Evolutionary conservation across 139 green algal species (phyloP), one percentile per base, ranked within the genome.

Genomic region (Eudorina sp.): DNA sequence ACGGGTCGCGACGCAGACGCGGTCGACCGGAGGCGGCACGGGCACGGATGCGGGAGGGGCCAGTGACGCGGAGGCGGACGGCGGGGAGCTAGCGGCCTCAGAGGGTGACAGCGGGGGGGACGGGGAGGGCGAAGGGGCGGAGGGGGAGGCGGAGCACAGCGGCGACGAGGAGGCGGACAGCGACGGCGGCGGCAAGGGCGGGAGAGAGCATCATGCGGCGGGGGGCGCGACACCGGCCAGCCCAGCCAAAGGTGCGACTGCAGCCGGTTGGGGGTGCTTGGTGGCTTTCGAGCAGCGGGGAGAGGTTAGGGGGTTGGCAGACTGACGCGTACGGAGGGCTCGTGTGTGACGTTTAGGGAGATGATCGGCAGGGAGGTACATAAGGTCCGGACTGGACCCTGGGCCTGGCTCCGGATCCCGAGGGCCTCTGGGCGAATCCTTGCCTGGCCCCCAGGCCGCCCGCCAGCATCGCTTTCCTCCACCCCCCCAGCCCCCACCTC

Each of bases 121-220:
- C 43, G 70, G 41, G 41, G 70, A 79, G 21, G 43, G 27, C 25
- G 23, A 41, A 21, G 43, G 38, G 13, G 69, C 29, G 4, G 69
- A 53, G n/a, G 9, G 72, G 46, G 46, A 81, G 43, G 43, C n/a
- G 21, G 72, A 46, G 74, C 27, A 64, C n/a, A 64, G 45, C n/a
- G 73, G 25, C 25, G 70, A 79, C 21, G 70, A 81, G 45, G 73
- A 23, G 8, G 68, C 36, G 11, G 45, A 43, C 46, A 62, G 73
- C 73, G 73, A 62, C n/a, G 45, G 73, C 48, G 75, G 51, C 70
- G 70, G 70, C 70, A 48, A 38, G 36, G 68, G 16, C 36, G 68
- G 36, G 2, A 11, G 13, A 9, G 31, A 75, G 36, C 55, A n/a
- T 13, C 51, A 58, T 4, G 55, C 14, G 9, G 19, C 34, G n/a